A percentile compares a stretch with the other conserved stretches of the same genome.
Evolutionary conservation across 2,329 filamentous ascomycete species (phyloP).

Genomic region (Trichophyton equinum): DNA sequence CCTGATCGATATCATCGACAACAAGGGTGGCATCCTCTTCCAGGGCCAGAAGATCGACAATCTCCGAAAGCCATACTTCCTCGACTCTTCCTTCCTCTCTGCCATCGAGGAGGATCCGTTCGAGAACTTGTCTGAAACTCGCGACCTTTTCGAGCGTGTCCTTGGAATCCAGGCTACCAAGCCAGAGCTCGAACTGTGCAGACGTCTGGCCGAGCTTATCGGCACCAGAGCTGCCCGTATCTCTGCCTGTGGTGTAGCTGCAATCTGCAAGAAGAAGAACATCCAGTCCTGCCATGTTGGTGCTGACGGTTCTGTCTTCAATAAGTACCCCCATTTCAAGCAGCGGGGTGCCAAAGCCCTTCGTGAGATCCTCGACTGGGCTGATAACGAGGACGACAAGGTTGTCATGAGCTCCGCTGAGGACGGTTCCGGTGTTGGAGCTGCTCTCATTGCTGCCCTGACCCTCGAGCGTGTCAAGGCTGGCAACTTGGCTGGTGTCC

Average conservation of each 20-base stretch:
- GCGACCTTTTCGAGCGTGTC: conserved; percentile 65
- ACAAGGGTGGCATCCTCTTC: conserved; percentile 63
- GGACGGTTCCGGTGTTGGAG: conserved; percentile 94
- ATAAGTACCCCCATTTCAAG: conserved; percentile 99
- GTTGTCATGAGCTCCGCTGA: conserved; percentile 81
- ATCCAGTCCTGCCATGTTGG: conserved; percentile 84
- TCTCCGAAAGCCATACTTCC: conserved; percentile 72
- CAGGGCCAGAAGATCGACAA: conserved; percentile 66
- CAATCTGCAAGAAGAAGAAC: conserved; percentile 92
- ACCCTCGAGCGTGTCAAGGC: conserved; percentile 51
- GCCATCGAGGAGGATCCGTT: conserved; percentile 90
- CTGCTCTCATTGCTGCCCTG: conserved; percentile 74
- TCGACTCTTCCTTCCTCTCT: conserved; percentile 89
- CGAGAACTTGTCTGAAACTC: conserved; percentile 85
- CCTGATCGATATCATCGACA: conserved; percentile 73
- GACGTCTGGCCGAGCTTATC: conserved; percentile 82
- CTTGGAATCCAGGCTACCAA: conserved; percentile 58
- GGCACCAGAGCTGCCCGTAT: conserved; percentile 87
- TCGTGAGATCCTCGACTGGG: conserved; percentile 92
- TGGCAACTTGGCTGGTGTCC: conserved; percentile 47
- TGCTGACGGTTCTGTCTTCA: conserved; percentile 94
- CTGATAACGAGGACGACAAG: conserved; percentile 70
- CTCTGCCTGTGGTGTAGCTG: conserved; percentile 86
- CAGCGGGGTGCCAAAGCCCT: conserved; percentile 76
- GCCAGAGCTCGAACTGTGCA: conserved; percentile 77